A percentile compares a stretch with the other conserved stretches of the same genome.
Conservation (phyloP, 371 early-diverging fungal species). For the Massospora cicadina region DNA sequence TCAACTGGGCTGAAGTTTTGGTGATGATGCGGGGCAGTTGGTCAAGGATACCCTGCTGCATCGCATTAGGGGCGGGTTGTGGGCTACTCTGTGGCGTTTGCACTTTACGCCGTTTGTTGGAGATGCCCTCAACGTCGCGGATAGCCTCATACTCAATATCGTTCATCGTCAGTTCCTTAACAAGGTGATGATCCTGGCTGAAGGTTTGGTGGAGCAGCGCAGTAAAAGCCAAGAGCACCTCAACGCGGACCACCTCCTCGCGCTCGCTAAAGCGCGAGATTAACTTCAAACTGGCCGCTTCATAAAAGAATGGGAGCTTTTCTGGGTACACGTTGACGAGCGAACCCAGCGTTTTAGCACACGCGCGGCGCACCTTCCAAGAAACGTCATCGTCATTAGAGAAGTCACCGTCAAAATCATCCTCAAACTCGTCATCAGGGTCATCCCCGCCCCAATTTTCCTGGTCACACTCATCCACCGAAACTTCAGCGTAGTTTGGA, state of each 20-base stretch:
- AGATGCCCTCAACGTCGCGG: not conserved
- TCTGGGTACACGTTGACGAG: slow-evolving; percentile 47
- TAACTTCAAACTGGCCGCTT: slow-evolving; percentile 47
- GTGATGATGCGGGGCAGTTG: slow-evolving; percentile 46
- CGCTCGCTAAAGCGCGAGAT: slow-evolving; percentile 72
- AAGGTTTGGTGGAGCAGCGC: slow-evolving; percentile 51
- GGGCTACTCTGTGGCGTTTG: slow-evolving; percentile 14
- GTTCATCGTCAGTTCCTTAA: slow-evolving; percentile 16
- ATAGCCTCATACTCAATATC: slow-evolving; percentile 11
- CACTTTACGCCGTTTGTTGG: slow-evolving; percentile 13
- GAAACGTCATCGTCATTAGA: slow-evolving; percentile 67
- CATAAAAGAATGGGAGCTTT: slow-evolving; percentile 37
- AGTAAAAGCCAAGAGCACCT: slow-evolving; percentile 60
- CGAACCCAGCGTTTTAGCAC: slow-evolving; percentile 61
- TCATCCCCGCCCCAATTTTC: slow-evolving; percentile 54
- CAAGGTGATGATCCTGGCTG: slow-evolving; percentile 19
- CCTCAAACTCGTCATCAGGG: slow-evolving; percentile 45
- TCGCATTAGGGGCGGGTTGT: slow-evolving; percentile 5
- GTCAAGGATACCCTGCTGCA: slow-evolving; percentile 27
- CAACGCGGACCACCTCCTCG: slow-evolving; percentile 78
- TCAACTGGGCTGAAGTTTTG: slow-evolving; percentile 46
- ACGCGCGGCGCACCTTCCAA: slow-evolving; percentile 83
- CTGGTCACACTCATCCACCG: slow-evolving; percentile 37
- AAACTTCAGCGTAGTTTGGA: slow-evolving; percentile 70
- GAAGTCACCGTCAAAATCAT: slow-evolving; percentile 59